Conservation (phyloP, 176 grass and related monocot genomes). For the Elymus sibiricus region DNA sequence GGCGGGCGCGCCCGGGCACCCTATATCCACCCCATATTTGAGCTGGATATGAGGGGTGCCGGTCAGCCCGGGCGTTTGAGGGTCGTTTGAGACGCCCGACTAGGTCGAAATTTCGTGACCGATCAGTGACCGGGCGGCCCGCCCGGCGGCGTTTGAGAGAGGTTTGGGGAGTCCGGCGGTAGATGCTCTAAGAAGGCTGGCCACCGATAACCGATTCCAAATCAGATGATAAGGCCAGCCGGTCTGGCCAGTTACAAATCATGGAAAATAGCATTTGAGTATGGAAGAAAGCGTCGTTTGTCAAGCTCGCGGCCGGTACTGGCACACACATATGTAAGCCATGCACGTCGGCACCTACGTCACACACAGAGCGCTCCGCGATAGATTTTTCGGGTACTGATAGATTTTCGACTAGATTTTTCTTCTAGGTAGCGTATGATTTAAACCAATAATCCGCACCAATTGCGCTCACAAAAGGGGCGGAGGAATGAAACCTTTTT, state of each 20-base stretch:
- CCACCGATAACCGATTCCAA: slow-evolving; percentile 1
- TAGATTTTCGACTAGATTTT: neutral
- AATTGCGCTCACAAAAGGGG: neutral
- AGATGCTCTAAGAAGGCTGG: no score
- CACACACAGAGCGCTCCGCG: neutral
- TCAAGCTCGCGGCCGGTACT: neutral
- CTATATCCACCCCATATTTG: no score
- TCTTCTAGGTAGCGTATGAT: neutral
- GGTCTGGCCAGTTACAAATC: neutral
- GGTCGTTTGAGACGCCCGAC: no score
- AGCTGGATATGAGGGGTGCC: no score
- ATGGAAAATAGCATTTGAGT: slow-evolving; percentile 13
- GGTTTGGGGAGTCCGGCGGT: no score
- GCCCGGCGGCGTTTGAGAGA: no score
- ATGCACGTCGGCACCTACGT: slow-evolving; percentile 5
- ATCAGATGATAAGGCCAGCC: slow-evolving; percentile 24
- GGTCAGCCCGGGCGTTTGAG: no score
- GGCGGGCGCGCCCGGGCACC: no score
- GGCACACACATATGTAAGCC: slow-evolving; percentile 25
- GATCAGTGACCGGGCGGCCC: no score
- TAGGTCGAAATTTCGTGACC: no score
- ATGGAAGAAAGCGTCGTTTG: neutral
- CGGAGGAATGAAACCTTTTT: neutral
- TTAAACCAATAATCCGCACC: neutral
- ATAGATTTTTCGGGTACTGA: neutral